These are phyloP conservation scores for Pichia thaimueangensis DNA, from an alignment of 805 yeast species.

Conservation along the genomic window DNA sequence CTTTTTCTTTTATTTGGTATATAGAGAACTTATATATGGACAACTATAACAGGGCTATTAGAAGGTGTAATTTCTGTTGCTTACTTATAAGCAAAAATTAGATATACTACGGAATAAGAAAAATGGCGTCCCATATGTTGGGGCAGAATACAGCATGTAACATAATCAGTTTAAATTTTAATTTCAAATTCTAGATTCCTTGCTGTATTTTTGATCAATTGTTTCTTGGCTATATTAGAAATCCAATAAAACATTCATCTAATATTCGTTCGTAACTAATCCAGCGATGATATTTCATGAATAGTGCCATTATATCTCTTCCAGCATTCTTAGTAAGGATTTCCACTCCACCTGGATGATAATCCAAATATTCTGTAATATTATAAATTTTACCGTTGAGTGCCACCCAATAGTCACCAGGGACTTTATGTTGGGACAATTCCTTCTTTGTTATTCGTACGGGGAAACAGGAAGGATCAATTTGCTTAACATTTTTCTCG, in stretches of 20 bases:
- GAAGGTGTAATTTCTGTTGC: too few species aligned
- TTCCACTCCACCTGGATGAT: constrained; percentile 89
- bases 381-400: constrained; percentile 79
- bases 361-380: constrained; percentile 73
- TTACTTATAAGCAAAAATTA: too few species aligned
- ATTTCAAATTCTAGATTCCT: too few species aligned
- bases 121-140: too few species aligned
- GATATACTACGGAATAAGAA: too few species aligned
- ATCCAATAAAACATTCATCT: constrained; percentile 72
- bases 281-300: constrained; percentile 64
- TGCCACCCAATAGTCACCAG: constrained; percentile 81
- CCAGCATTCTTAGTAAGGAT: constrained; percentile 79
- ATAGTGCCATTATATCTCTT: constrained; percentile 68
- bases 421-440: constrained; percentile 41
- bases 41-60: too few species aligned
- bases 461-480: constrained; percentile 43
- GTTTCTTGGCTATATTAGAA: constrained; percentile 20
- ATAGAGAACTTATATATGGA: too few species aligned
- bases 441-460: constrained; percentile 51
- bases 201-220: background rate
- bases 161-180: too few species aligned
- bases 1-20: too few species aligned
- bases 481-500: constrained; percentile 48
- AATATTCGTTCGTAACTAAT: constrained; percentile 81
- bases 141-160: too few species aligned